Evolutionary conservation across 169 alveolate genomes (phyloP), one percentile per base, ranked within the genome.

Genomic region (Plasmodium gallinaceum): DNA sequence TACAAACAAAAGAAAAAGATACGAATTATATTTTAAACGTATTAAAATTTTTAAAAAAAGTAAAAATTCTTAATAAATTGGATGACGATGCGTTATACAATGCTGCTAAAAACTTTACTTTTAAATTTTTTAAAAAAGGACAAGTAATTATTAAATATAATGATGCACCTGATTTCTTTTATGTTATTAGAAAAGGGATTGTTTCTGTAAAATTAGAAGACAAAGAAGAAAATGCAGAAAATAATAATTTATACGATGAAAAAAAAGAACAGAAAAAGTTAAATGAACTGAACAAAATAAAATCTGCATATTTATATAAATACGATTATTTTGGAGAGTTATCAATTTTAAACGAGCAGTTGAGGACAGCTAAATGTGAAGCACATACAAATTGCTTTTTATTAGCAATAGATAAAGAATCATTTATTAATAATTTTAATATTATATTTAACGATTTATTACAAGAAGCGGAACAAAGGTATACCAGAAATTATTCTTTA

Each of bases 371-470:
- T 54, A 86, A 60, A 51, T 86, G 92, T 86, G 64, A 51, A 65
- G 92, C 92, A n/a, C 45, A 86, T 42, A 86, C 92, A 54, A 71
- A 86, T 71, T 86, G 92, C 46, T 86, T 71, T 66, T 51, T 86
- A 86, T 45, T 86, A 86, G 73, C 92, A 32, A 86, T 86, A 32
- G 92, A 86, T 43, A 86, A 86, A 64, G 18, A 24, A 0, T 69
- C 92, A 32, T 86, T 86, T 39, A 24, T 37, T n/a, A 65, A 69
- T 4, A 14, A 71, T 64, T 86, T 86, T 71, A 65, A 58, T 26
- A 71, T 12, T 10, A 24, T 86, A 86, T 70, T 86, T 71, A 86
- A 70, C 51, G 92, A 86, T n/a, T 54, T 86, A 37, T 52, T 86
- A 60, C 87, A 64, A 64, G 92, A 86, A 60, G 92, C 92, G 2